A percentile compares a stretch with the other conserved stretches of the same genome.
Evolutionary conservation across 345 rosid species (phyloP).

Genomic region (Arabidopsis suecica): DNA sequence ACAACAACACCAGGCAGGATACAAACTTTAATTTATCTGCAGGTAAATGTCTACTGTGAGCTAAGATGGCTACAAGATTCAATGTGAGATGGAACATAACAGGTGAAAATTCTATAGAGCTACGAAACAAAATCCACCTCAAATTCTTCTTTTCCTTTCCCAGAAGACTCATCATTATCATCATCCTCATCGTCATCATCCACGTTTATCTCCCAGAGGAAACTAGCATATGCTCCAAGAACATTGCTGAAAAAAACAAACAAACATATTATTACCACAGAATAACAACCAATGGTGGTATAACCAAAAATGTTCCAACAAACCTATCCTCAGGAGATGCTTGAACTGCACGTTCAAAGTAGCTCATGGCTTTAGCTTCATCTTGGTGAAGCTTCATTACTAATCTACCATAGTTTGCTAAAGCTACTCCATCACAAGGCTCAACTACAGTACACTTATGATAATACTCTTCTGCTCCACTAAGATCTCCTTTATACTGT

Average conservation of each 20-base stretch:
- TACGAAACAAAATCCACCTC: constrained; percentile 48
- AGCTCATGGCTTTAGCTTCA: constrained; percentile 57
- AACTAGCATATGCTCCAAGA: constrained; percentile 80
- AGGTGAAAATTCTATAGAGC: neutral
- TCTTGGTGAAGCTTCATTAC: constrained; percentile 75
- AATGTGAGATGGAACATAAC: neutral
- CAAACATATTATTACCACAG: neutral
- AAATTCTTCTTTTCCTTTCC: constrained; percentile 24
- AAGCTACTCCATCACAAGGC: constrained; percentile 64
- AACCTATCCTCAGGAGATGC: constrained; percentile 77
- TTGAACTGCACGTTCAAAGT: constrained; percentile 68
- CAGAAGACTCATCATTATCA: constrained; percentile 37
- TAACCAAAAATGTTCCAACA: constrained; percentile 16
- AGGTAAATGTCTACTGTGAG: neutral
- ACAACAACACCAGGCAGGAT: neutral
- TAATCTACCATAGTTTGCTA: constrained; percentile 66
- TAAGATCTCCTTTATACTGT: constrained; percentile 76
- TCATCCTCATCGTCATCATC: constrained; percentile 49
- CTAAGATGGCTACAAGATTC: constrained; percentile 18
- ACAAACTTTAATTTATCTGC: neutral
- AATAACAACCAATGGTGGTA: neutral
- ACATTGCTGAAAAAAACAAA: constrained; percentile 56
- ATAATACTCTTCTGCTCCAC: constrained; percentile 75
- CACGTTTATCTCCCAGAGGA: constrained; percentile 71
- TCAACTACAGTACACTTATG: constrained; percentile 65